Evolutionary conservation across 2,329 filamentous ascomycete species (phyloP), one percentile per base, ranked within the genome.

Genomic region (Neopestalotiopsis sp.): DNA sequence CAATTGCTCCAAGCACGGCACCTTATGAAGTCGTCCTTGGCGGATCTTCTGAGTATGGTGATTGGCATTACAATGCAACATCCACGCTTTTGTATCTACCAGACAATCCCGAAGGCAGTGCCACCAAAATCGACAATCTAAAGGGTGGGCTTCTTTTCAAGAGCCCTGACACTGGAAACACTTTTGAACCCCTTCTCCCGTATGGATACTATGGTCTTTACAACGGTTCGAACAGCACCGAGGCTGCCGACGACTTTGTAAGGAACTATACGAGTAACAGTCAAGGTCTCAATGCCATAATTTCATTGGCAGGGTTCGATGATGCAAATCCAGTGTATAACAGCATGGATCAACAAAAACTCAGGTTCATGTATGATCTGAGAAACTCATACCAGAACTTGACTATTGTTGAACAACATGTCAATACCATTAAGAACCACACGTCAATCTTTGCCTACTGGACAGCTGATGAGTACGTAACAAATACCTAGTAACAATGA

Each of bases 391-490:
- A 82, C 73, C 80, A 79, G 73, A 86, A 86, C 72, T 71, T 83
- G 42, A 80, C 79, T 2, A 80, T 80, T 64, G 79, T 84, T 0
- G 71, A 73, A 32, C 72, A 77, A 68, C 81, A 84, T 38, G 81
- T 84, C 40, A 76, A 79, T 0, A 77, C 79, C 3, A 80, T 82
- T n/a, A 81, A 80, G 61, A 74, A 81, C 68, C 79, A 79, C 67
- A 76, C 80, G 0, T 80, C 79, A 12, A 72, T 85, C 1, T 84
- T 84, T 64, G 79, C 81, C 4, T 86, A 85, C 70, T 85, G 83
- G 81, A 81, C 77, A 7, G 79, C 80, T 1, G 84, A 86, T 66
- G 83, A 86, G 81, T 86, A 87, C 5, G 88, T 90, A 74, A 3
- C 17, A 6, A 45, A 2, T 40, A 24, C 12, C 10, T 38, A 38